Base-by-base conservation (phyloP, 2,329 filamentous ascomycete genomes). In the Bipolaris sorokiniana region DNA sequence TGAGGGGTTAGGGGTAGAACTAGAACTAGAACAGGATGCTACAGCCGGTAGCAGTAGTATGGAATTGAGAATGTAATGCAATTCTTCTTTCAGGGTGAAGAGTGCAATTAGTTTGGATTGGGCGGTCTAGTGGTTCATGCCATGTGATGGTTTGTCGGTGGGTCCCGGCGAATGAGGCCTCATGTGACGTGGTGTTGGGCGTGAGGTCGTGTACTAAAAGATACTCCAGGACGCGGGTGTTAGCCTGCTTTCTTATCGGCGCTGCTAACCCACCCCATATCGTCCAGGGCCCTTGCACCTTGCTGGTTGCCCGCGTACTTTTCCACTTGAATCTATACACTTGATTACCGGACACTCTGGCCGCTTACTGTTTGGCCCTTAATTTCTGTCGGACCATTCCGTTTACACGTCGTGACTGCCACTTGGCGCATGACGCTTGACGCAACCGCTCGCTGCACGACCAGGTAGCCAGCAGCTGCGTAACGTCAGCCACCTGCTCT, bases 341-440 rank as follows among this genome's bases (percentile, higher is more conserved):
- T 5, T 23, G 44, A 42, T 38, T 28, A n/a, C 7, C 46, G 3
- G 15, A 38, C 16, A 48, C 22, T n/a, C 20, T 28, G 46, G 13
- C 22, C 13, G 18, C 34, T 18, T 16, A 11, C 34, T 48, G 33
- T 28, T 28, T 20, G 46, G n/a, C 18, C 26, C 10, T 31, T 31
- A 31, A 54, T 53, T 59, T 53, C 58, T 51, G 50, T 31, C 16
- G 44, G 4, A 20, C 37, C 18, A 48, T 33, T 15, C 36, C 3
- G 44, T 51, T 47, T 52, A 47, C 48, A 56, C 56, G 47, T 62
- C 45, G 63, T 57, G 66, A 57, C 59, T 67, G 66, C 65, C 65
- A 62, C 62, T 67, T 59, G 59, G 61, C 61, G 55, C 56, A 64
- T 62, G 62, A 66, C 62, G 65, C 62, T 59, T 58, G 57, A 55